Evolutionary conservation across 23 red algal genomes (phyloP), one percentile per base, ranked within the genome.

Genomic region (Gracilaria caudata): DNA sequence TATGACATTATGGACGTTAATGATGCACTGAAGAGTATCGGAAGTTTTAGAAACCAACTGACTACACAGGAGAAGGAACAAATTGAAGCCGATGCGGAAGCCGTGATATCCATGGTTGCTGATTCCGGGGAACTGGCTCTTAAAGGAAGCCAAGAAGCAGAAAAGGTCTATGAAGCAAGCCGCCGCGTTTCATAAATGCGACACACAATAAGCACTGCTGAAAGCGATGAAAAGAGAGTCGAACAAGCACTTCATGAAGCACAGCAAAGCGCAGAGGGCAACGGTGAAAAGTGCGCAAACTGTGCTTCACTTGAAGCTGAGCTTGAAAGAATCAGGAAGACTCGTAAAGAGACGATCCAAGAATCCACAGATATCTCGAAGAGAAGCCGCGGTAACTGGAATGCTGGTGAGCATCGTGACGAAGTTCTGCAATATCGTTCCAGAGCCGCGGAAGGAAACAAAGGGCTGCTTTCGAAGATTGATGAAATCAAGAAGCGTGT

Each of bases 401-500:
- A 80, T 23, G 77, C 56, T 21, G 46, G 51, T 20, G 43, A 80
- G 5, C n/a, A 61, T 33, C 51, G 77, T 21, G 21, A 80, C 32
- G 36, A 80, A 25, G 51, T 80, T 24, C 43, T 29, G 49, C 37
- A 63, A 30, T 11, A 51, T 20, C 51, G 56, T 57, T 63, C 51
- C 5, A 54, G 28, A 20, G 44, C 51, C 20, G 49, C 1, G 20
- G 51, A 80, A 37, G 24, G 70, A 25, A 43, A 49, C 3, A 21
- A 30, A 29, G 47, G 47, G 13, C 21, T 75, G 12, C 21, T 75
- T 45, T 43, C 37, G 13, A 30, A 9, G 37, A 49, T 75, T 43
- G 38, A 75, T 19, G 70, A 47, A 49, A 49, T 75, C 39, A 75
- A 75, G 39, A 75, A 29, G n/a, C 70, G 70, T 26, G 70, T 47